A percentile compares a stretch with the other conserved stretches of the same genome.
Conservation (phyloP, 2,329 filamentous ascomycete genomes). For the Aspergillus novoparasiticus region DNA sequence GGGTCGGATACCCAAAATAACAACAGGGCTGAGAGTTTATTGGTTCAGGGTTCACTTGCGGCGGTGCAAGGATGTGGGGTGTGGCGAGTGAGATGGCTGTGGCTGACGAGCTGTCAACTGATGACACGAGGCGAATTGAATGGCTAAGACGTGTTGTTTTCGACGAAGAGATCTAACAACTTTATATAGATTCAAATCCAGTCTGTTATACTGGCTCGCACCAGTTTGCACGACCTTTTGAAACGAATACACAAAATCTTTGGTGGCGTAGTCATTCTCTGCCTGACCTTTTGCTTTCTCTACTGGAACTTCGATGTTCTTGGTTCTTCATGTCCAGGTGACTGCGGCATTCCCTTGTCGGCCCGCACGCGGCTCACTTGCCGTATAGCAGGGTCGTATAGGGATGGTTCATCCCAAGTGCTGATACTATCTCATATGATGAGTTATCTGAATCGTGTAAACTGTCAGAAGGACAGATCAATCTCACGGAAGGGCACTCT, state of each 20-base stretch:
- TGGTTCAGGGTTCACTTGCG: constrained; percentile 15
- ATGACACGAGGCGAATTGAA: too few species aligned
- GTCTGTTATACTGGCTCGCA: background rate
- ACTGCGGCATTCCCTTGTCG: constrained; percentile 9
- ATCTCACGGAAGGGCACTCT: background rate
- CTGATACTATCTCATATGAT: constrained; percentile 2
- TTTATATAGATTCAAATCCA: constrained; percentile 1
- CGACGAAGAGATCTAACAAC: background rate
- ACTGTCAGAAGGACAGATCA: constrained; percentile 4
- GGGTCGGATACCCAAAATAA: constrained; percentile 21
- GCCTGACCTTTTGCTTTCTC: constrained; percentile 16
- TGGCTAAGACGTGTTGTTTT: too few species aligned
- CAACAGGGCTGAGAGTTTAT: constrained; percentile 21
- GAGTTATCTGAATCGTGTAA: background rate
- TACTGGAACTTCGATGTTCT: constrained; percentile 6
- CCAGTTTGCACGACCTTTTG: background rate
- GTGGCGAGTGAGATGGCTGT: constrained; percentile 15
- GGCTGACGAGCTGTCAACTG: constrained; percentile 2
- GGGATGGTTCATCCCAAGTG: background rate
- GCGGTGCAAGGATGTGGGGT: constrained; percentile 20
- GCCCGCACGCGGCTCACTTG: constrained; percentile 2
- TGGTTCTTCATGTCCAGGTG: constrained; percentile 12
- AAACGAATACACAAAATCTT: background rate
- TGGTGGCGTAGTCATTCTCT: constrained; percentile 18
- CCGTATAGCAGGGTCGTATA: background rate